Base-by-base conservation (phyloP, 2,329 filamentous ascomycete species). In the Alternaria ethzedia region DNA sequence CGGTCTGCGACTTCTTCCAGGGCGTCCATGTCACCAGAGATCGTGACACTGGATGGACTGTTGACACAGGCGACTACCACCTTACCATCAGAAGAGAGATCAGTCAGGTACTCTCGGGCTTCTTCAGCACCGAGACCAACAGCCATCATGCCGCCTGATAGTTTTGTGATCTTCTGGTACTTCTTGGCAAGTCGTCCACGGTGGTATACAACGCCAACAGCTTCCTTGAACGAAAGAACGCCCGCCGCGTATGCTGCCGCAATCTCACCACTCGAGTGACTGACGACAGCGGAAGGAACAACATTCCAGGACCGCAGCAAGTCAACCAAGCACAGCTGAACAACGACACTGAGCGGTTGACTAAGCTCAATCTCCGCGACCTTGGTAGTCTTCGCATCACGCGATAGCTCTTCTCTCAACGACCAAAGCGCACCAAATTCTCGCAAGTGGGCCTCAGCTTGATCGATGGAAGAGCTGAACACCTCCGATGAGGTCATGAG, bases 1-100 rank as follows among this genome's bases (percentile, higher is more conserved):
- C 75, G 66, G 15, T 77, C 70, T 9, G 77, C 44, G 21, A 64
- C 57, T 54, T 78, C 71, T 0, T 75, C 63, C 12, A 84, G 74
- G 3, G 77, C 78, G 57, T 77, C 72, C 0, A 51, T 51, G 61
- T 84, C 80, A 2, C 83, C 83, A 15, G 82, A 83, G 2, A 84
- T 55, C 0, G 83, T 85, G 1, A 83, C 70, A 44, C 77, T 82
- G 0, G 64, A 52, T 1, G 80, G 75, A 4, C 65, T 65, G 43
- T 75, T 74, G 47, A 59, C 32, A n/a, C 30, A 41, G 4, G 60
- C 63, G 9, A 51, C 32, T 17, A 51, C 28, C 17, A 51, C 49
- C 7, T 15, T 28, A 23, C 49, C 49, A 9, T 21, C 21, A 8
- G 28, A 36, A 23, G 28, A 51, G 17, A 51, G 20, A 15, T 51